Base-by-base conservation (phyloP, 768 basidiomycete genomes). In the Podaxis pistillaris region DNA sequence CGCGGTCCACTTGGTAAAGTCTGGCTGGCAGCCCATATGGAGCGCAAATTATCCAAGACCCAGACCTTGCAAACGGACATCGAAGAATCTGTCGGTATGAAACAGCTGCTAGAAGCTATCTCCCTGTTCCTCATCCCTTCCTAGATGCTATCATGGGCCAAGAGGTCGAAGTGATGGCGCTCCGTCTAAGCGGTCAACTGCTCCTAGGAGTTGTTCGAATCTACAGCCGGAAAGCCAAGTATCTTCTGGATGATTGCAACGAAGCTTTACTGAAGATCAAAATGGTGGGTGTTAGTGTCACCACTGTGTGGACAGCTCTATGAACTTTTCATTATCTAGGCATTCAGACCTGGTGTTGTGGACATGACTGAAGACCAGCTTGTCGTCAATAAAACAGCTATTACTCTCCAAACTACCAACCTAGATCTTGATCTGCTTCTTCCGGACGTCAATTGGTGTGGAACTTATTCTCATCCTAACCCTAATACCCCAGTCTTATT, bases 1-100 rank as follows among this genome's bases (percentile, higher is more conserved):
- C 89, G 94, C 60, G 96, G 96, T 49, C 93, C 96, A 3, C 81
- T 99, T 41, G 96, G 94, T 38, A 93, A 90, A 79, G 94, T 99
- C 81, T 99, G 97, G 97, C 89, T 99, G 58, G 96, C 96, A 46
- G 96, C 97, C 1, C 96, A 98, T 82, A 95, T 96, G 88, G 95
- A 98, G 76, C 87, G 94, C 70, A 98, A 98, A 79, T 87, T 99
- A 70, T 94, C 93, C 68, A 99, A 98, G 76, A 88, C 90, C 28
- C 94, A 96, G 74, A 94, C 96, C 1, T 78, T 97, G 1, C 92
- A 95, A 71, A 96, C 96, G 0, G 93, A 97, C 75, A 97, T 99
- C 58, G 94, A 91, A 67, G 87, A 98, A 72, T 91, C 93, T 59
- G 94, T 96, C 68, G 93, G 93, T 89, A 67, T 67, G 89, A 79